phyloP scores from a whole-genome alignment of 345 rosid species.

The Arabidopsis arenosa region DNA sequence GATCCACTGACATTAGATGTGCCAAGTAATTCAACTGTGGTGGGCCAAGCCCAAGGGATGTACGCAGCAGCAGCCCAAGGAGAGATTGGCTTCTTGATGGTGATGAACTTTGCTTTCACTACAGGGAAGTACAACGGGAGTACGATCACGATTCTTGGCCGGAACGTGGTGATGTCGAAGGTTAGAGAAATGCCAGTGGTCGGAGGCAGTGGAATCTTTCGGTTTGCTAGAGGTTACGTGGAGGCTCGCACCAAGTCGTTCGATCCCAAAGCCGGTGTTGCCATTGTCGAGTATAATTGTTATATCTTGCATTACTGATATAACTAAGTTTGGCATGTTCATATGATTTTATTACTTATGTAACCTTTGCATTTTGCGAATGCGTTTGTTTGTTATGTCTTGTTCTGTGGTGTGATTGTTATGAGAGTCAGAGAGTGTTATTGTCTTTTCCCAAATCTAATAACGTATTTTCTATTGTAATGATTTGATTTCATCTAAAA shows the following conservation, averaged over 20 bases:
- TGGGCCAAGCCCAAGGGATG: constrained; percentile 50
- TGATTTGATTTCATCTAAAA: constrained; percentile 12
- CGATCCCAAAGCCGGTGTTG: constrained; percentile 30
- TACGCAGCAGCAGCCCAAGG: constrained; percentile 39
- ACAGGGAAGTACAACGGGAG: constrained; percentile 51
- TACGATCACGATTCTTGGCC: constrained; percentile 47
- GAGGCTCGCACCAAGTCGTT: constrained; percentile 45
- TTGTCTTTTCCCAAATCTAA: neutral
- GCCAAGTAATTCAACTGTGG: constrained; percentile 35
- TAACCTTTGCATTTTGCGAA: neutral
- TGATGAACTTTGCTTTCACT: constrained; percentile 48
- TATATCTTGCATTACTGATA: constrained; percentile 47
- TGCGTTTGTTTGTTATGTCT: neutral
- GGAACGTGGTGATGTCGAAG: constrained; percentile 38
- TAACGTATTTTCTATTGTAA: neutral
- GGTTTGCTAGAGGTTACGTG: constrained; percentile 59
- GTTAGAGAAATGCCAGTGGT: constrained; percentile 62
- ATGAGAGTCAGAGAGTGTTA: neutral
- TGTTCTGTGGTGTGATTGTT: neutral
- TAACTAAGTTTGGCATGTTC: neutral
- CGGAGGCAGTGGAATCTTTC: constrained; percentile 64
- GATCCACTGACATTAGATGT: constrained; percentile 46
- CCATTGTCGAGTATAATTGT: constrained; percentile 47
- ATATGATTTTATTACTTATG: constrained; percentile 5
- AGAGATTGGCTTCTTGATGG: constrained; percentile 40